phyloP scores from a whole-genome alignment of 2,329 filamentous ascomycete species.

The Colletotrichum orchidophilum region DNA sequence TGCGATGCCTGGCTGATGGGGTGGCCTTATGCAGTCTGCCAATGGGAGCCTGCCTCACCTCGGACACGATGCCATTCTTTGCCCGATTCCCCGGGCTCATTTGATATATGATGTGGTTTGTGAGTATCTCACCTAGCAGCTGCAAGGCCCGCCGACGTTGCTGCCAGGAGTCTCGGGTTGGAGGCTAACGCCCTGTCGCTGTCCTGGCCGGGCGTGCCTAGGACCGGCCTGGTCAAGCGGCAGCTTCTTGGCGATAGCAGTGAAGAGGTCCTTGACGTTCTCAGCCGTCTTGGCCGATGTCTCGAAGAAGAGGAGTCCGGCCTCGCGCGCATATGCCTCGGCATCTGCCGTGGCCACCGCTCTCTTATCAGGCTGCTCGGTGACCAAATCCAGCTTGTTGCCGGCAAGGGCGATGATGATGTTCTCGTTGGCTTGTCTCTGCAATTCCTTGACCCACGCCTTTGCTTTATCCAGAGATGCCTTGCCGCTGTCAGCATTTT shows the following conservation, averaged over 20 bases:
- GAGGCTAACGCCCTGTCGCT: conserved; percentile 68
- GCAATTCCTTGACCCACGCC: conserved; percentile 98
- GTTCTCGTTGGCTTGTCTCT: conserved; percentile 98
- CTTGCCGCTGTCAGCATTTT: conserved; percentile 56
- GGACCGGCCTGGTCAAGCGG: conserved; percentile 96
- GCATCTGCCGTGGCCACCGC: conserved; percentile 90
- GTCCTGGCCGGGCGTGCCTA: conserved; percentile 77
- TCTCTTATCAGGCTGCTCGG: conserved; percentile 93
- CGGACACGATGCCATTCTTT: not conserved
- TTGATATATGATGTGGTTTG: conserved; percentile 10
- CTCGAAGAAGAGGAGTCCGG: conserved; percentile 96
- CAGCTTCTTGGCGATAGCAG: conserved; percentile 96
- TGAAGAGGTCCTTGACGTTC: conserved; percentile 96
- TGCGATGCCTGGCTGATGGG: conserved; percentile 14
- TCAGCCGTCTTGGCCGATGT: conserved; percentile 97
- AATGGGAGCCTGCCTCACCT: conserved; percentile 9
- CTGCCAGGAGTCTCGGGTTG: conserved; percentile 66
- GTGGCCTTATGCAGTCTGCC: conserved; percentile 20
- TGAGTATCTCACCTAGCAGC: conserved; percentile 55
- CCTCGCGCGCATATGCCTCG: conserved; percentile 93
- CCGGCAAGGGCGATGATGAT: conserved; percentile 98
- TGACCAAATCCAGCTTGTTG: conserved; percentile 97
- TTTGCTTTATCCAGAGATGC: conserved; percentile 98
- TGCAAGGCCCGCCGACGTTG: conserved; percentile 64
- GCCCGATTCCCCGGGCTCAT: not conserved